Evolutionary conservation across 768 basidiomycete species (phyloP), one percentile per base, ranked within the genome.

Genomic region (Lactarius hengduanensis): DNA sequence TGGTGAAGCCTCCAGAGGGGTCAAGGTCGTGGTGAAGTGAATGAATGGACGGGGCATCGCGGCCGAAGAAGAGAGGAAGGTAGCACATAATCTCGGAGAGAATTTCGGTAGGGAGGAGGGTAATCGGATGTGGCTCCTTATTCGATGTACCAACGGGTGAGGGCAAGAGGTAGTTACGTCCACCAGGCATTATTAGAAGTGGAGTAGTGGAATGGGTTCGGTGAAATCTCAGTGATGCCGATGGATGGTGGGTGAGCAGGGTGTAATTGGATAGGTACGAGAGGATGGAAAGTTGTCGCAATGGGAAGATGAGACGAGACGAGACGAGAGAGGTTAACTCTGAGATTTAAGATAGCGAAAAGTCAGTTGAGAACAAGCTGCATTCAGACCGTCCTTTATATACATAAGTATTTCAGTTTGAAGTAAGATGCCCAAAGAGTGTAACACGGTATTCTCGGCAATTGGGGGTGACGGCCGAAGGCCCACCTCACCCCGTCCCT

Each of bases 51-150:
- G 66, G 66, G 28, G 66, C 61, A 20, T 63, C 53, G 26, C 20
- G 40, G 20, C 30, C 66, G 34, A 36, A 41, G 26, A 67, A 67
- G 13, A 67, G 16, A 1, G 66, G 66, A 26, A 67, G 34, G 54
- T 67, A 67, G 18, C 66, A 67, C 61, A 67, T 59, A 28, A 67
- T 63, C 28, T 67, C 66, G 8, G 50, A 67, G 16, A 67, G 66
- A 36, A 67, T 34, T 59, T 67, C 66, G 43, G 26, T 4, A 13
- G 62, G 66, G 9, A 67, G 20, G 41, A 54, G 62, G n/a, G 50
- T 63, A 4, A 67, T 56, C 4, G 65, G 65, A 36, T 67, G 66
- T 10, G 40, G 16, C 0, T 4, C 8, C 13, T 8, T 30, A 20
- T 15, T 62, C 28, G 47, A 32, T 2, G 30, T 20, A 50, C 13